Conservation (phyloP, 805 yeast species). For the Metschnikowia santaceciliae region DNA sequence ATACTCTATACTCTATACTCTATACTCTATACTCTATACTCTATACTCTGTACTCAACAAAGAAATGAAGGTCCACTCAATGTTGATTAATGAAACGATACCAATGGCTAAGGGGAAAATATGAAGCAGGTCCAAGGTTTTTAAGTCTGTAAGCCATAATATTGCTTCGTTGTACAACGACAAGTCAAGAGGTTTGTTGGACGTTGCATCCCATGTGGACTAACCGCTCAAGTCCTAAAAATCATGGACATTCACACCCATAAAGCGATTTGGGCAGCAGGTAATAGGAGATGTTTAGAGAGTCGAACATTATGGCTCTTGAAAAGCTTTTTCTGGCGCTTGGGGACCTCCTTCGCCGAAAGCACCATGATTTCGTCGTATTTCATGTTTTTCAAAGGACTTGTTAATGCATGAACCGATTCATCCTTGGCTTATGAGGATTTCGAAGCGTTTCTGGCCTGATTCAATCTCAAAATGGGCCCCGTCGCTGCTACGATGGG, state of each 20-base stretch:
- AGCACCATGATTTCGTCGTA: conserved; percentile 76
- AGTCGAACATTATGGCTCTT: conserved; percentile 62
- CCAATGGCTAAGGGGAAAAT: conserved; percentile 73
- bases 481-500: conserved; percentile 72
- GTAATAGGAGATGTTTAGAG: conserved; percentile 76
- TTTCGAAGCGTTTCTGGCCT: conserved; percentile 45
- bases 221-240: conserved; percentile 73
- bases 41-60: conserved; percentile 27
- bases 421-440: conserved; percentile 24
- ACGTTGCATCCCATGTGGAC: conserved; percentile 42
- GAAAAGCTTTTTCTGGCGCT: conserved; percentile 70
- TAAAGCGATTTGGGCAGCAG: conserved; percentile 78
- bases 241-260: conserved; percentile 80
- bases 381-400: conserved; percentile 45
- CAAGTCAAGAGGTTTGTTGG: conserved; percentile 47
- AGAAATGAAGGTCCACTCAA: conserved; percentile 73
- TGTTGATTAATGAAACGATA: conserved; percentile 63
- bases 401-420: conserved; percentile 21
- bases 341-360: conserved; percentile 72
- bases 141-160: conserved; percentile 58
- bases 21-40: no score
- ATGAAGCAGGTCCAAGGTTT: conserved; percentile 57
- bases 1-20: no score
- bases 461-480: conserved; percentile 63
- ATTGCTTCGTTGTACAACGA: conserved; percentile 51